Percentiles rank a stretch among this genome's conserved stretches.
Evolutionary conservation across 2,329 filamentous ascomycete species (phyloP).

Genomic region (Onygena corvina): DNA sequence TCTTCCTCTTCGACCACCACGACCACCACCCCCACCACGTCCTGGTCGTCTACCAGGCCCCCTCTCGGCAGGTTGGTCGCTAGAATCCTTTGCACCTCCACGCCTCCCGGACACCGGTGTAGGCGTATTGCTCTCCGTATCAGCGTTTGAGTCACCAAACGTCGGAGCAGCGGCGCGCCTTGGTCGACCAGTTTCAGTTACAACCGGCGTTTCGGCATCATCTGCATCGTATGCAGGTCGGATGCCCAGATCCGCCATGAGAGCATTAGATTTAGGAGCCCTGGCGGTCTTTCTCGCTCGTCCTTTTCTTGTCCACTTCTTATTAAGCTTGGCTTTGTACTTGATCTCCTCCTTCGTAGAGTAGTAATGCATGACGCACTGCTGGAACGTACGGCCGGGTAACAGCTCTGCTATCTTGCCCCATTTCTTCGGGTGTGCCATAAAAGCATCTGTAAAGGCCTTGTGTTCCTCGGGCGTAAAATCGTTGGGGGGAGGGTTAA

Average conservation of each 20-base stretch:
- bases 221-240: slow-evolving; percentile 36
- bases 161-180: slow-evolving; percentile 40
- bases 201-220: slow-evolving; percentile 29
- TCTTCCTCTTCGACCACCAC: slow-evolving; percentile 27
- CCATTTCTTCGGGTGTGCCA: slow-evolving; percentile 40
- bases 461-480: slow-evolving; percentile 38
- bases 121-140: slow-evolving; percentile 24
- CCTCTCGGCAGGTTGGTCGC: slow-evolving; percentile 26
- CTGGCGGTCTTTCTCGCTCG: slow-evolving; percentile 25
- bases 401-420: slow-evolving; percentile 39
- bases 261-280: slow-evolving; percentile 37
- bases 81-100: slow-evolving; percentile 17
- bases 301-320: slow-evolving; percentile 33
- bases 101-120: slow-evolving; percentile 28
- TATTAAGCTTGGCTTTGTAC: slow-evolving; percentile 40
- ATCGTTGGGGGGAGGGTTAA: slow-evolving; percentile 36
- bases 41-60: slow-evolving; percentile 25
- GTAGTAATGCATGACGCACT: slow-evolving; percentile 42
- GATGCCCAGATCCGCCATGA: slow-evolving; percentile 37
- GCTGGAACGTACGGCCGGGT: slow-evolving; percentile 36
- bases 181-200: slow-evolving; percentile 41
- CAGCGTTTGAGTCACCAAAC: slow-evolving; percentile 30
- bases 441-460: slow-evolving; percentile 37
- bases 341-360: slow-evolving; percentile 39
- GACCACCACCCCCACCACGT: slow-evolving; percentile 23